Base-by-base conservation (phyloP, 345 rosid species). In the Ceriops zippeliana region DNA sequence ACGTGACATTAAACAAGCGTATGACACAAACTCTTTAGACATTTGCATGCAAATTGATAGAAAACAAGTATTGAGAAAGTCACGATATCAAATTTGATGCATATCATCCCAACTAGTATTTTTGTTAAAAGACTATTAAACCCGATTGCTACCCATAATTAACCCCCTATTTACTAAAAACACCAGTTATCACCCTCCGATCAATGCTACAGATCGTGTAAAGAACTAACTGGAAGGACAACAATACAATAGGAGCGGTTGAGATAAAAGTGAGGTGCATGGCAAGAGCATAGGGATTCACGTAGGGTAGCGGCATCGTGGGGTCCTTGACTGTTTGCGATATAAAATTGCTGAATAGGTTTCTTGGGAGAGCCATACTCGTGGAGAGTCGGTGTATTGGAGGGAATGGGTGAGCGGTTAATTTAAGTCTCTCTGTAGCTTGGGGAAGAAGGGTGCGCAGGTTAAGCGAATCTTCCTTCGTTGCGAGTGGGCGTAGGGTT, bases 361-460 rank as follows among this genome's bases (percentile, higher is more conserved):
- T 16, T n/a, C 15, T 42, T 7, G 52, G 52, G 47, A 38, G 16
- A 16, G 16, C 11, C 15, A 11, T 63, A 16, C 28, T 6, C 22
- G 0, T 7, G 20, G 11, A 20, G 22, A 46, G 58, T n/a, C 51
- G 10, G 58, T 2, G 68, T 27, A 49, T 68, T 69, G 78, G 73
- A 74, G 78, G 78, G 78, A 69, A 74, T 57, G 73, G 65, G 59
- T 42, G 80, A 80, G 79, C 76, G 74, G 84, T 83, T 86, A 80
- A 84, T 80, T 86, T 78, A 69, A 83, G 74, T 70, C 53, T 69
- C 38, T 76, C 82, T 63, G 73, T 79, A 75, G 85, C 93, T 86
- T 86, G 82, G 76, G 63, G 80, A 81, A 65, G 81, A 83, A 82
- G 87, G 62, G 91, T 84, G 90, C 90, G 85, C 83, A 86, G 78